Conservation (phyloP, 306 rosid genomes). For the Crotalaria pallida region DNA sequence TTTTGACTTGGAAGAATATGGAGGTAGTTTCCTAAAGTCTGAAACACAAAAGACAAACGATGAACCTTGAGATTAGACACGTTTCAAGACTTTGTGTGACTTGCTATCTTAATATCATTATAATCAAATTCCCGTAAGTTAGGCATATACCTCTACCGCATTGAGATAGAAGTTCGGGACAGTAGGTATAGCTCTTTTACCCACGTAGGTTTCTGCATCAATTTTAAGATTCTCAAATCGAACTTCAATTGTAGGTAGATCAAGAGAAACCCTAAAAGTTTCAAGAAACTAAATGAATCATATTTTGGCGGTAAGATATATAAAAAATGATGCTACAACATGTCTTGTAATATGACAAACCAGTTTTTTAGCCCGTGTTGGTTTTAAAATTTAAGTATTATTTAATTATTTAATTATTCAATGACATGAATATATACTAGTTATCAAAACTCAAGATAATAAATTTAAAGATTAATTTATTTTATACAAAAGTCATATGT, state of each 20-base stretch:
- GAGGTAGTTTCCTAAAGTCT: slow-evolving; percentile 7
- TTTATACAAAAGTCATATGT: no score
- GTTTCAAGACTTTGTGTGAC: no score
- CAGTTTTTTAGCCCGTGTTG: no score
- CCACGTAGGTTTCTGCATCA: slow-evolving; percentile 14
- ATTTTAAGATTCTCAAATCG: slow-evolving; percentile 19
- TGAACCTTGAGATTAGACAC: background rate
- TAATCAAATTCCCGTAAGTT: no score
- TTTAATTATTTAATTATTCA: no score
- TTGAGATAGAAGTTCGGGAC: slow-evolving; percentile 2
- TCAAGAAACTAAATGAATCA: background rate
- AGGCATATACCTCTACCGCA: slow-evolving; percentile 1
- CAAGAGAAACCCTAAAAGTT: slow-evolving; percentile 1
- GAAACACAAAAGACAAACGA: background rate
- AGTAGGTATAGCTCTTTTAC: slow-evolving; percentile 25
- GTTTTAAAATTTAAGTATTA: background rate
- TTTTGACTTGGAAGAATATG: slow-evolving; percentile 8
- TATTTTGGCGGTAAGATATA: background rate
- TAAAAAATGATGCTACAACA: background rate
- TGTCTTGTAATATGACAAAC: background rate
- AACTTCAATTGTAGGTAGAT: slow-evolving; percentile 27
- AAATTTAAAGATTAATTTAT: no score
- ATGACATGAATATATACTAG: no score
- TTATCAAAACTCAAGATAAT: no score
- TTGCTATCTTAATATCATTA: background rate